Percentiles rank a stretch among this genome's conserved stretches.
Evolutionary conservation across 176 grass and related monocot genomes (phyloP).

Genomic region (Zoysia japonica): DNA sequence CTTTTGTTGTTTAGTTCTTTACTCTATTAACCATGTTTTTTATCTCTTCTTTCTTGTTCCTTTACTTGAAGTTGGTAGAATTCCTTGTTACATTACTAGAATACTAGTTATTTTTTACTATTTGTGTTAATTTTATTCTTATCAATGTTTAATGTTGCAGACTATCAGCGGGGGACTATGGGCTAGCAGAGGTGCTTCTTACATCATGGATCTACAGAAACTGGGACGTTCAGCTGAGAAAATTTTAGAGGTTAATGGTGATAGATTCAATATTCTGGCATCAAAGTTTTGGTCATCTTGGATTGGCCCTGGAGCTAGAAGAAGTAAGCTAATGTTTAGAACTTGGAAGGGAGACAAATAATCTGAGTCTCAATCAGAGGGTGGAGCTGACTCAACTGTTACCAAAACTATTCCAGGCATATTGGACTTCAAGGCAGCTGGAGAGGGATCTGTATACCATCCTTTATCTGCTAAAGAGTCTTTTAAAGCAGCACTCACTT

Average conservation of each 20-base stretch:
- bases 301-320: conserved; percentile 80
- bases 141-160: conserved; percentile 45
- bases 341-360: conserved; percentile 86
- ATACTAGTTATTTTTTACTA: neutral
- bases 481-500: conserved; percentile 54
- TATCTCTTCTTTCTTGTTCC: neutral
- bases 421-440: conserved; percentile 46
- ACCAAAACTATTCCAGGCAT: conserved; percentile 40
- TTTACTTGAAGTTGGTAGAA: neutral
- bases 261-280: conserved; percentile 77
- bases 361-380: conserved; percentile 61
- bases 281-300: conserved; percentile 95
- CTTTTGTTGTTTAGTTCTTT: conserved; percentile 1
- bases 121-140: conserved; percentile 13
- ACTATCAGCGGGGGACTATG: conserved; percentile 83
- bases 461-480: conserved; percentile 67
- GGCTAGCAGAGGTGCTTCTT: conserved; percentile 62
- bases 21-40: neutral
- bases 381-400: conserved; percentile 54
- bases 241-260: conserved; percentile 68
- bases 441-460: conserved; percentile 48
- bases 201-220: conserved; percentile 61
- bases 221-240: conserved; percentile 58
- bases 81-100: neutral
- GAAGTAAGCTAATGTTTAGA: conserved; percentile 84